Percentiles rank a stretch among this genome's conserved stretches.
These are phyloP conservation scores for Phytophthora palmivora DNA, from an alignment of 352 stramenopile species.

Conservation along the genomic window DNA sequence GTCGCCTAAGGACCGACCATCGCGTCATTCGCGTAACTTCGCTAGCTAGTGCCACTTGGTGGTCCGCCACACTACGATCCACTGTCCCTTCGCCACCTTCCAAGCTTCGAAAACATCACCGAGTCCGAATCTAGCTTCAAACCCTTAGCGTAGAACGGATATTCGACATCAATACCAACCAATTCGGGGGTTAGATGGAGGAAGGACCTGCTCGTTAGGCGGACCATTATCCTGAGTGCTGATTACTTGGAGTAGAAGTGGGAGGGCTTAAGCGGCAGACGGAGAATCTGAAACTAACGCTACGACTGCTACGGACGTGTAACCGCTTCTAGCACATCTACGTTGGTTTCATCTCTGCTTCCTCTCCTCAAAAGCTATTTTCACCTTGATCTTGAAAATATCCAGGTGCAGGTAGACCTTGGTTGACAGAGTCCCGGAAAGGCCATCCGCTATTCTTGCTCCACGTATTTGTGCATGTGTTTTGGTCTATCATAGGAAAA, in stretches of 20 bases:
- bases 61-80: not conserved
- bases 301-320: conserved; percentile 3
- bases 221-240: conserved; percentile 8
- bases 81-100: not conserved
- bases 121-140: not conserved
- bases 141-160: conserved; percentile 6
- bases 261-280: too few species aligned
- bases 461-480: too few species aligned
- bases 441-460: too few species aligned
- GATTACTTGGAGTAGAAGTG: not conserved
- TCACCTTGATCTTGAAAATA: too few species aligned
- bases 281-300: conserved; percentile 11
- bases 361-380: too few species aligned
- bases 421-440: too few species aligned
- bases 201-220: conserved; percentile 1
- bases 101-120: conserved; percentile 1
- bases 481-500: too few species aligned
- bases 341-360: conserved; percentile 18
- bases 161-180: not conserved
- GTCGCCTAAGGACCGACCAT: not conserved
- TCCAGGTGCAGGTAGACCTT: too few species aligned
- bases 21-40: not conserved
- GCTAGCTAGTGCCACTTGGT: too few species aligned
- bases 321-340: conserved; percentile 2
- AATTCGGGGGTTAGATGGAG: conserved; percentile 10